These are phyloP conservation scores for Nyctanthes arbortristis DNA, from an alignment of 257 asterid species.

Conservation along the genomic window DNA sequence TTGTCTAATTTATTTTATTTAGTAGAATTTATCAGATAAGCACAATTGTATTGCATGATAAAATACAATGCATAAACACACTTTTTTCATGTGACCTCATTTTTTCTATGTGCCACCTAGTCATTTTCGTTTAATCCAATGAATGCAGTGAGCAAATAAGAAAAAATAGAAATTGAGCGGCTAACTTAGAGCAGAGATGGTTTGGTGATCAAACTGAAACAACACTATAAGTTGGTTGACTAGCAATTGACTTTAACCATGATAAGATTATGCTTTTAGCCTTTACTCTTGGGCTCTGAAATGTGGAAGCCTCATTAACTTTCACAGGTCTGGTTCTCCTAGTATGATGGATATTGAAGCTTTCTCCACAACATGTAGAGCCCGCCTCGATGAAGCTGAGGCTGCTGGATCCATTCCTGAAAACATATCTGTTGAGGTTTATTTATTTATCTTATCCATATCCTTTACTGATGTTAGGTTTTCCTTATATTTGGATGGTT, in stretches of 20 bases:
- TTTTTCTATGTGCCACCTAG: background rate
- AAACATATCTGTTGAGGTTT: conserved; percentile 73
- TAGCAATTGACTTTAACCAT: background rate
- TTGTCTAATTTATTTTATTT: no score
- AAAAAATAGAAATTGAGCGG: no score
- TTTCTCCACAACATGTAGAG: conserved; percentile 62
- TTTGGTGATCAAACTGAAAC: background rate
- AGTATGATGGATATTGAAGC: conserved; percentile 73
- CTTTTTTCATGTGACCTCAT: background rate
- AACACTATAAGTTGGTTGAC: background rate
- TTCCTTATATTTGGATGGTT: background rate
- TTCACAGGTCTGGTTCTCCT: conserved; percentile 89
- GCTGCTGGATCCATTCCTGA: conserved; percentile 60
- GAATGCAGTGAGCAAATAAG: no score
- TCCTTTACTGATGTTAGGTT: background rate
- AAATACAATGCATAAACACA: no score
- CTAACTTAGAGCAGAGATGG: background rate
- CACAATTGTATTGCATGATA: no score
- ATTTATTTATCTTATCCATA: conserved; percentile 16
- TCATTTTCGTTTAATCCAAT: background rate
- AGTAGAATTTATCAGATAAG: no score
- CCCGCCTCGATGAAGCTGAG: conserved; percentile 75
- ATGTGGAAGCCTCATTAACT: conserved; percentile 10
- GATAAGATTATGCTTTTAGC: background rate
- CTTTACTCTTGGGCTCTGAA: background rate